Percentiles rank a stretch among this genome's conserved stretches.
phyloP scores from a whole-genome alignment of 768 basidiomycete genomes.

The Lentinula detonsa region DNA sequence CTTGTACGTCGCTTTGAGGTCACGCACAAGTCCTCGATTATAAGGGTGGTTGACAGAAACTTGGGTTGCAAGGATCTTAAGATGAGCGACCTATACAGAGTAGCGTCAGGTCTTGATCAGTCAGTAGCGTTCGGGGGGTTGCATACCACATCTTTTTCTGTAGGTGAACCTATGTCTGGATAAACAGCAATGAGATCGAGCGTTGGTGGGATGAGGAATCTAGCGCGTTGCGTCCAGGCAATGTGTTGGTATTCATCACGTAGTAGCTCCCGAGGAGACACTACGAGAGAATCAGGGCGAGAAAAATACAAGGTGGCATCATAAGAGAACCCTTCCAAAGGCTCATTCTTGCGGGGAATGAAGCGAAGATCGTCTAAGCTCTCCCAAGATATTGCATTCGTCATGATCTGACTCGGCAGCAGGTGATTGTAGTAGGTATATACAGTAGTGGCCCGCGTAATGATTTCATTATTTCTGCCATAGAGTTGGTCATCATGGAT shows the following conservation, averaged over 20 bases:
- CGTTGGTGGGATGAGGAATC: conserved; percentile 21
- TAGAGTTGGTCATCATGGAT: neutral
- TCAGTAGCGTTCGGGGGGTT: neutral
- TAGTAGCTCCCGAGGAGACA: conserved; percentile 33
- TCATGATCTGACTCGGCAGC: neutral
- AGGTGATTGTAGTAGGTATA: conserved; percentile 1
- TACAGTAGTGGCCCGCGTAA: neutral
- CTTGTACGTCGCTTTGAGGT: conserved; percentile 35
- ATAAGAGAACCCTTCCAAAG: neutral
- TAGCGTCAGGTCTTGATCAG: neutral
- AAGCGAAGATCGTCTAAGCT: conserved; percentile 29
- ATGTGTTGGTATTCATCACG: conserved; percentile 30
- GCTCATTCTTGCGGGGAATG: conserved; percentile 26
- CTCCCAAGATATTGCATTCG: conserved; percentile 17
- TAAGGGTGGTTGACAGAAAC: conserved; percentile 20
- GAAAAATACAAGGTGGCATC: conserved; percentile 14
- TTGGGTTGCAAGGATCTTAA: conserved; percentile 24
- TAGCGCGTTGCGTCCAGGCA: conserved; percentile 45
- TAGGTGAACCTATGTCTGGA: conserved; percentile 32
- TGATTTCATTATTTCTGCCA: neutral
- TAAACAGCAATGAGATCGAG: conserved; percentile 26
- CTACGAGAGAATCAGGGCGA: conserved; percentile 22
- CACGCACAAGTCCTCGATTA: conserved; percentile 23
- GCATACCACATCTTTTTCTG: conserved; percentile 37
- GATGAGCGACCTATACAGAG: conserved; percentile 31